A percentile compares a stretch with the other conserved stretches of the same genome.
Conservation (phyloP, 2,329 filamentous ascomycete genomes). For the Cladosporium phlei region DNA sequence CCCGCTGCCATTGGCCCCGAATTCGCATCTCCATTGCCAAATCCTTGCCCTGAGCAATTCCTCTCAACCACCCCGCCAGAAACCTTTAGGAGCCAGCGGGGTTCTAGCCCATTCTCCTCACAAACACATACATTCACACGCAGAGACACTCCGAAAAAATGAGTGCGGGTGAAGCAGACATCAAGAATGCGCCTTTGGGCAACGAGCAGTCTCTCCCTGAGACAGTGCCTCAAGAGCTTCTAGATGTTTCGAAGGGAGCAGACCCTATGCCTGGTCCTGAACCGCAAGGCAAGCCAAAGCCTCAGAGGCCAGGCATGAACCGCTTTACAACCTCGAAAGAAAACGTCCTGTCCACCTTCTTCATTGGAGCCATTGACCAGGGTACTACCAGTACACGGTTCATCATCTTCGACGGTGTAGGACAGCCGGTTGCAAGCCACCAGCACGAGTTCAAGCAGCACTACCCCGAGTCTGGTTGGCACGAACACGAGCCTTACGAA, state of each 20-base stretch:
- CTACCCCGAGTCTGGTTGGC: constrained; percentile 85
- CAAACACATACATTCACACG: neutral
- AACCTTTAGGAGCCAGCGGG: constrained; percentile 12
- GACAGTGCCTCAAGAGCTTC: constrained; percentile 1
- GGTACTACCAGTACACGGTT: constrained; percentile 87
- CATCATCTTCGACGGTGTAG: constrained; percentile 78
- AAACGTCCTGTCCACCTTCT: constrained; percentile 43
- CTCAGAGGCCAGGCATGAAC: constrained; percentile 23
- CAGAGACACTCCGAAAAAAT: neutral
- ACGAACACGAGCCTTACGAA: constrained; percentile 76
- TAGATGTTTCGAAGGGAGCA: constrained; percentile 2
- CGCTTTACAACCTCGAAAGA: constrained; percentile 32
- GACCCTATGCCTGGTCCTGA: neutral
- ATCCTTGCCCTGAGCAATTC: neutral
- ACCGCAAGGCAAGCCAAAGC: constrained; percentile 7
- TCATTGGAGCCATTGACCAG: constrained; percentile 84
- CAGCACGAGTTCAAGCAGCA: constrained; percentile 83
- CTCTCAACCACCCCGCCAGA: constrained; percentile 9
- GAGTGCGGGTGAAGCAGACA: constrained; percentile 8
- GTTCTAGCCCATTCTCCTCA: neutral
- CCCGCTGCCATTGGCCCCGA: constrained; percentile 5
- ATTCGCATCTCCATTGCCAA: neutral
- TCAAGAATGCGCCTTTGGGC: constrained; percentile 9
- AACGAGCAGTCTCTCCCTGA: neutral
- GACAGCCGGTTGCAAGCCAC: constrained; percentile 73